These are phyloP conservation scores for Fraxinus angustifolia DNA, from an alignment of 305 asterid genomes.

Conservation along the genomic window DNA sequence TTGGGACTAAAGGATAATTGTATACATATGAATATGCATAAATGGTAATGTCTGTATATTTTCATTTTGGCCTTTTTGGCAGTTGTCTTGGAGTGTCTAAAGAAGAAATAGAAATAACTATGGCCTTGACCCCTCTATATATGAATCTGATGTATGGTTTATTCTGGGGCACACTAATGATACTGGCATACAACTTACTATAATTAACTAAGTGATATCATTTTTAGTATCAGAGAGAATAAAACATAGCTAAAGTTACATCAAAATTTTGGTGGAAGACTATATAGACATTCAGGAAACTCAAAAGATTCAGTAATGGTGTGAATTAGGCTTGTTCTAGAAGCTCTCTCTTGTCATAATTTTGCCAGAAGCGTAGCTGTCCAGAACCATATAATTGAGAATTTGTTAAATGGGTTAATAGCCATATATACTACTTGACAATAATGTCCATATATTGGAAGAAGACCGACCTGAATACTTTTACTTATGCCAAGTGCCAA, in stretches of 20 bases:
- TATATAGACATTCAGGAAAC: not conserved
- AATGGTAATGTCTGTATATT: not conserved
- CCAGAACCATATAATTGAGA: not conserved
- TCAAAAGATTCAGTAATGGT: not conserved
- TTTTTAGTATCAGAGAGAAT: not conserved
- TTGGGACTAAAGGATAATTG: not conserved
- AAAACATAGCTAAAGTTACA: not conserved
- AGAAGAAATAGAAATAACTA: not conserved
- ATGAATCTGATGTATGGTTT: not conserved
- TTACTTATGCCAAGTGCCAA: not conserved
- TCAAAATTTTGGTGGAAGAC: not conserved
- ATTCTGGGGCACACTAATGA: not conserved
- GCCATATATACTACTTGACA: not conserved
- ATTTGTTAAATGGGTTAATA: not conserved
- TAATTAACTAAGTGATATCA: not conserved
- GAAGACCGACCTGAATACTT: not conserved
- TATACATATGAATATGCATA: not conserved
- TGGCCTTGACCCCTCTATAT: not conserved
- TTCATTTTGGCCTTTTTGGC: not conserved
- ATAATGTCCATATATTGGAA: not conserved
- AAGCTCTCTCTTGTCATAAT: not conserved
- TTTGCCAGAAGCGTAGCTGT: not conserved
- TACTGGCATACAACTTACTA: not conserved
- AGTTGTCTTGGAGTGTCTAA: not conserved
- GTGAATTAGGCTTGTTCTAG: not conserved